Evolutionary conservation across 345 rosid genomes (phyloP), one percentile per base, ranked within the genome.

Genomic region (Rhizophora apiculata): DNA sequence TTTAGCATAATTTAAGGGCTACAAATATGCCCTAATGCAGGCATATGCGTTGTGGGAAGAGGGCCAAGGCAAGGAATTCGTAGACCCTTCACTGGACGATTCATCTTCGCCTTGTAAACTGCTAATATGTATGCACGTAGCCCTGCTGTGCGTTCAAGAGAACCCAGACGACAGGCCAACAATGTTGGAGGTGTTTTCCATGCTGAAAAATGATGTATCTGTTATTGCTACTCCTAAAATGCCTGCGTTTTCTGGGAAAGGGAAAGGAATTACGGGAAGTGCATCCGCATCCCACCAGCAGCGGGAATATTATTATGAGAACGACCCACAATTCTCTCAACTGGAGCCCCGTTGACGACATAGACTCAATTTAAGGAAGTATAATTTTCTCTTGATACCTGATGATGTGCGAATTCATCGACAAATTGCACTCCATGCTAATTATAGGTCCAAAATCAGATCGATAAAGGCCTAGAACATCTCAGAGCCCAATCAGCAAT

Each of bases 131-230:
- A 19, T 82, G 72, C 82, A 79, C 20, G 58, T 82, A 18, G 82
- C 74, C 8, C 60, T 82, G 22, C 30, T 82, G 20, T 79, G 85
- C 22, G 82, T 82, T 2, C 79, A 76, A 30, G 79, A 74, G 62
- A 34, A 65, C 26, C 73, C 82, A 2, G 31, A 9, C 8, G 81
- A 76, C 20, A 73, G 81, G 8, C 82, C 82, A 3, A 58, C 82
- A 18, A 76, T 76, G 80, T 27, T 79, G 65, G 75, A 79, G 60
- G 76, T 79, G 24, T 76, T 15, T 36, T 67, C 60, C 0, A 73
- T 71, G 78, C 81, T 76, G 1, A 79, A 53, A 30, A 64, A 61
- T 32, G 79, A 67, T 43, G 10, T 43, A 19, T 34, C 13, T 1
- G 10, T 76, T 2, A 18, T 2, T 34, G 9, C 21, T 2, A 54